Percentiles rank a stretch among this genome's conserved stretches.
Evolutionary conservation across 495 filamentous ascomycete species (phyloP).

Genomic region (Penicillium mononematosum): DNA sequence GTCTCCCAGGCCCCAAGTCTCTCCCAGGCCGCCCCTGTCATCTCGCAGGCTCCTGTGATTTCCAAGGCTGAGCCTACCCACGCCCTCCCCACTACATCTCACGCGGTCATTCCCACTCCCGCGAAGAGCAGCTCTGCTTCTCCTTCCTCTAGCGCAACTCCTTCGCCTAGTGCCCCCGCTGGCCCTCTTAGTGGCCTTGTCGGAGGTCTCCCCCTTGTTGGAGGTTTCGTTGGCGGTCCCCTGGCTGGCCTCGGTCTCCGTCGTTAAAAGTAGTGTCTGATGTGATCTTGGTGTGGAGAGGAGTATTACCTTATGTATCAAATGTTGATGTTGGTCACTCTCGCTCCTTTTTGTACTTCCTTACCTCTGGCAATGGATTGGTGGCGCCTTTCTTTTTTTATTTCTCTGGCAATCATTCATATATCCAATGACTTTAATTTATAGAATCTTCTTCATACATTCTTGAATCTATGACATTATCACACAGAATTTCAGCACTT

Average conservation of each 20-base stretch:
- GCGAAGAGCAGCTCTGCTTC: conserved; percentile 2
- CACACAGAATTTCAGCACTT: not conserved
- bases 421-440: conserved; percentile 26
- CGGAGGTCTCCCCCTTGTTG: conserved; percentile 10
- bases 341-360: conserved; percentile 12
- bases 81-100: not conserved
- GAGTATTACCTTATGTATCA: not conserved
- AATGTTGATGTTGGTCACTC: not conserved
- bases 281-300: not conserved
- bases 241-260: conserved; percentile 6
- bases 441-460: conserved; percentile 12
- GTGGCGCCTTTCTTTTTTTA: conserved; percentile 10
- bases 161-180: conserved; percentile 7
- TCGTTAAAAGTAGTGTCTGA: conserved; percentile 8
- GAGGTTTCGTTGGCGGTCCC: conserved; percentile 8
- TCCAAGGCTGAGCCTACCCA: not conserved
- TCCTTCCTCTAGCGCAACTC: conserved; percentile 16
- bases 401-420: conserved; percentile 17
- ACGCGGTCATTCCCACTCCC: not conserved
- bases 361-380: conserved; percentile 13
- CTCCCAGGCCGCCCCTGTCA: not conserved
- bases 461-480: conserved; percentile 2
- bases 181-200: conserved; percentile 10
- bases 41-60: conserved; percentile 1
- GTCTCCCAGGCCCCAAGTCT: not conserved